Base-by-base conservation (phyloP, 139 green algal species). In the Mesotaenium endlicherianum region DNA sequence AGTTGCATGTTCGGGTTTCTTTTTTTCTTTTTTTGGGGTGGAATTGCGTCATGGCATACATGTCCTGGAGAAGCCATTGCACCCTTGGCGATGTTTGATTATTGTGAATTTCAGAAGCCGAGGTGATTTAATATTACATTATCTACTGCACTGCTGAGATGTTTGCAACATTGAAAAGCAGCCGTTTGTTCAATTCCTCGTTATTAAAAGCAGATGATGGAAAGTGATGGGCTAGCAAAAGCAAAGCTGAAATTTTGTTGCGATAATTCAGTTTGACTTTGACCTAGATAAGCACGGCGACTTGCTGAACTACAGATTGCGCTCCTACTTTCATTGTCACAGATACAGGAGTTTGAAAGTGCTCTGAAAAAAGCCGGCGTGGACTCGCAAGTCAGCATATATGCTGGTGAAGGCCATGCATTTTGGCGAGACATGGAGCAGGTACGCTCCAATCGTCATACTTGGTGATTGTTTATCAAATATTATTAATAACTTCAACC, bases 401-500 rank as follows among this genome's bases (percentile, higher is more conserved):
- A 64, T 78, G 20, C 43, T 8, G 70, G 70, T 14, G 17, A 67
- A 17, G 70, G 70, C 17, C 70, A 78, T 31, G 70, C 70, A 14
- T 78, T 78, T 20, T 78, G 17, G 17, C 16, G 70, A 30, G 30
- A 78, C 70, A 78, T 78, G 70, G 70, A 67, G 17, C 70, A 78
- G 70, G 70, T 78, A 20, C 14, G 26, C 5, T 11, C 16, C 5
- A 78, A 57, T 67, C 70, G 26, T 26, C 53, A 64, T 64, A 64
- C 20, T 64, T 64, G 26, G 53, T 64, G 53, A n/a, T n/a, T n/a
- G n/a, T n/a, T n/a, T n/a, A n/a, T n/a, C n/a, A n/a, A n/a, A n/a
- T n/a, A n/a, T n/a, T n/a, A n/a, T n/a, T n/a, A n/a, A n/a, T n/a
- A n/a, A n/a, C n/a, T n/a, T n/a, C n/a, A n/a, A n/a, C n/a, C n/a